Percentiles rank a stretch among this genome's conserved stretches.
These are phyloP conservation scores for Soucietia sequanensis DNA, from an alignment of 805 yeast species.

Conservation along the genomic window DNA sequence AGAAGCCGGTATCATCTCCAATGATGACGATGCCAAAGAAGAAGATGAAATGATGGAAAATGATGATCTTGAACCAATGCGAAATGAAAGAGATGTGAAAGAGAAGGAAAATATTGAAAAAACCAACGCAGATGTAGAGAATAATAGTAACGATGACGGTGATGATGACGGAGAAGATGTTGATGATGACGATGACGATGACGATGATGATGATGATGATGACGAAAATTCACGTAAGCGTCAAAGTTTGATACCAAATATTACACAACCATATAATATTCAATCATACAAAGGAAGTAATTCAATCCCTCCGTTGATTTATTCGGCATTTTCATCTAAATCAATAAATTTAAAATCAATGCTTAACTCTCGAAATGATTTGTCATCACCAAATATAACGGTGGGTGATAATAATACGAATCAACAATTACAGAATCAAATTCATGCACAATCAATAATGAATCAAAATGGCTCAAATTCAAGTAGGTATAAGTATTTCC, in stretches of 20 bases:
- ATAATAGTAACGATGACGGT: neutral
- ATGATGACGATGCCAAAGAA: neutral
- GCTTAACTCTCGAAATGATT: conserved; percentile 2
- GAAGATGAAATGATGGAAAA: conserved; percentile 5
- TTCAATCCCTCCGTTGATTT: conserved; percentile 6
- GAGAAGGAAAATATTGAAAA: neutral
- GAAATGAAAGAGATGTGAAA: neutral
- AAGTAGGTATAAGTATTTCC: conserved; percentile 46
- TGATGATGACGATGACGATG: conserved; percentile 10
- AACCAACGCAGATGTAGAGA: neutral
- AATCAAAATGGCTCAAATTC: conserved; percentile 1
- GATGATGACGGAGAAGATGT: conserved; percentile 3
- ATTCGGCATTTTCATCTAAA: conserved; percentile 5
- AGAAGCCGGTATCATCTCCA: conserved; percentile 6
- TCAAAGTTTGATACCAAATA: neutral
- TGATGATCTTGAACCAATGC: conserved; percentile 1
- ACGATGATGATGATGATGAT: conserved; percentile 8
- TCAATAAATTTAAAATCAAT: conserved; percentile 7
- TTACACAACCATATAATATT: conserved; percentile 5
- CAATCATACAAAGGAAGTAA: conserved; percentile 1
- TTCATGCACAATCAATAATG: neutral
- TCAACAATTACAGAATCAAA: neutral
- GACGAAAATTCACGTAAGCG: conserved; percentile 2
- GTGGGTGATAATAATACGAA: neutral
- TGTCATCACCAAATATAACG: neutral